Percentiles rank a stretch among this genome's conserved stretches.
These are phyloP conservation scores for Calonectria pseudoreteaudii DNA, from an alignment of 2,329 filamentous ascomycete genomes.

Conservation along the genomic window DNA sequence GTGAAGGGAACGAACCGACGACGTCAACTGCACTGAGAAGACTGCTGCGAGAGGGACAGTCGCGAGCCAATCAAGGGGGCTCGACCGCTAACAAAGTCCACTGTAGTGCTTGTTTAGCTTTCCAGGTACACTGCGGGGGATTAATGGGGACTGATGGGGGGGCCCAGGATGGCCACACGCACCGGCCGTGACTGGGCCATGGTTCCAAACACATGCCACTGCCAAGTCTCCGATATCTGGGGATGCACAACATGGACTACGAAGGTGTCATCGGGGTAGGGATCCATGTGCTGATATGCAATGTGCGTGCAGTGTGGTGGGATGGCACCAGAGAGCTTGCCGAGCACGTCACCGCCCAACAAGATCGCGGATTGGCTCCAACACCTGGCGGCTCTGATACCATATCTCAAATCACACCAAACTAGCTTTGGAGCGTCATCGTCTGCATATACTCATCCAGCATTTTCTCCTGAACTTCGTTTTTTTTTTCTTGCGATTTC, in stretches of 20 bases:
- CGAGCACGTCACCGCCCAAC: conserved; percentile 20
- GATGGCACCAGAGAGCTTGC: conserved; percentile 24
- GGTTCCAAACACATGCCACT: background rate
- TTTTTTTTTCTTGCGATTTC: background rate
- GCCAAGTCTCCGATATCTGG: conserved; percentile 10
- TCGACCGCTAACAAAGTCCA: background rate
- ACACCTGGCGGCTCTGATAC: background rate
- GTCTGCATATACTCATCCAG: background rate
- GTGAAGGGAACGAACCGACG: background rate
- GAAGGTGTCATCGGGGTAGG: background rate
- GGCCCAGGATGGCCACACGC: background rate
- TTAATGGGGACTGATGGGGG: too few species aligned
- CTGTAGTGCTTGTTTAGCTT: background rate
- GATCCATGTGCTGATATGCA: conserved; percentile 5
- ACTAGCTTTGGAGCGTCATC: background rate
- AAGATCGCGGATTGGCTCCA: conserved; percentile 16
- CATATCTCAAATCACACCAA: background rate
- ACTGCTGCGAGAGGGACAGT: background rate
- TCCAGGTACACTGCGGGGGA: background rate
- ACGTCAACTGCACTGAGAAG: background rate
- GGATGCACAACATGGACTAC: background rate
- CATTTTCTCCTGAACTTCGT: background rate
- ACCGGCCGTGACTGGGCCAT: background rate
- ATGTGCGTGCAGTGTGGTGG: background rate
- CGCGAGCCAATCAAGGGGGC: background rate